Evolutionary conservation across 495 filamentous ascomycete species (phyloP).

Genomic region (Astrothelium subdiscretum): DNA sequence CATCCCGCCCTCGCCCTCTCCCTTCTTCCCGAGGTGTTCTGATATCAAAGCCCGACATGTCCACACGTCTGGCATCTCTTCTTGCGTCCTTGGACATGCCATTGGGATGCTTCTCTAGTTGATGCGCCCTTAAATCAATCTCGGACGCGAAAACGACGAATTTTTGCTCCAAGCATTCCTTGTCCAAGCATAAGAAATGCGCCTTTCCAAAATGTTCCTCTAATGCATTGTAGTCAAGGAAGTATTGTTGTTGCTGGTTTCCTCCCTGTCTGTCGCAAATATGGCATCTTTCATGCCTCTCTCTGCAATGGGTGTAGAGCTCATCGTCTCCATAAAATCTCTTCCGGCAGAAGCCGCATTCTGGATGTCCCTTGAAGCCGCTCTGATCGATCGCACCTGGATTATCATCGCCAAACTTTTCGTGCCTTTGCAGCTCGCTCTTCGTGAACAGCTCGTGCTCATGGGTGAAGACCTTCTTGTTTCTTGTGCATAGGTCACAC

Average conservation of each 20-base stretch:
- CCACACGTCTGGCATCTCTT: slow-evolving; percentile 74
- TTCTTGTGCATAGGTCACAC: slow-evolving; percentile 87
- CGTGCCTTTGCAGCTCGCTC: slow-evolving; percentile 73
- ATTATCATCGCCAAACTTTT: slow-evolving; percentile 80
- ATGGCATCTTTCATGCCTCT: slow-evolving; percentile 88
- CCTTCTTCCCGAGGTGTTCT: slow-evolving; percentile 56
- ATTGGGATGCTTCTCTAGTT: slow-evolving; percentile 63
- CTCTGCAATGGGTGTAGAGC: slow-evolving; percentile 81
- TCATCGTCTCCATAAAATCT: slow-evolving; percentile 96
- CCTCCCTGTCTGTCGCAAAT: slow-evolving; percentile 71
- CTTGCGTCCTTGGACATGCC: slow-evolving; percentile 71
- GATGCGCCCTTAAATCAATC: slow-evolving; percentile 85
- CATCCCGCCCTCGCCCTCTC: slow-evolving; percentile 43
- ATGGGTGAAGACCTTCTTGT: slow-evolving; percentile 98
- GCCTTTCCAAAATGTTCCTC: slow-evolving; percentile 77
- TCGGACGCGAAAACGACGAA: slow-evolving; percentile 94
- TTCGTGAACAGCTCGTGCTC: slow-evolving; percentile 88
- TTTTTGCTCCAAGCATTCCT: slow-evolving; percentile 89
- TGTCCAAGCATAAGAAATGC: slow-evolving; percentile 75
- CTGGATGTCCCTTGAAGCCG: slow-evolving; percentile 90
- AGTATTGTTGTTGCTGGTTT: slow-evolving; percentile 73
- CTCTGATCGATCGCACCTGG: slow-evolving; percentile 87
- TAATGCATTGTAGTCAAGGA: slow-evolving; percentile 69
- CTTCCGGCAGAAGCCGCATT: slow-evolving; percentile 83
- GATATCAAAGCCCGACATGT: slow-evolving; percentile 76